Percentiles rank a stretch among this genome's conserved stretches.
These are phyloP conservation scores for Echeveria elegans DNA, from an alignment of 164 flowering plant species.

Conservation along the genomic window DNA sequence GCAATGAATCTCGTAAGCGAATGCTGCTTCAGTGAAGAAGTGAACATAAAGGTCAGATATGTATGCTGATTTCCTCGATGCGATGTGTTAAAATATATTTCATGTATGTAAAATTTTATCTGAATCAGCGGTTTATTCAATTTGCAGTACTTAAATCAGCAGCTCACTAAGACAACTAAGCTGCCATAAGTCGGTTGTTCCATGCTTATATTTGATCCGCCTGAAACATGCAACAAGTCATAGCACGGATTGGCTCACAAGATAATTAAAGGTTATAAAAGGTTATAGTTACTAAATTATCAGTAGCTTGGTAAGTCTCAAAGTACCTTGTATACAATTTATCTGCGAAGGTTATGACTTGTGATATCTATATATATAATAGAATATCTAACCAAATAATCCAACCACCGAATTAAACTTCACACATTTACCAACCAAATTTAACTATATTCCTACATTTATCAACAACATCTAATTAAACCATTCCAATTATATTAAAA, in stretches of 20 bases:
- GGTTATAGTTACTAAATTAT: neutral
- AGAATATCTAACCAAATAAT: too few species aligned
- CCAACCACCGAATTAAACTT: too few species aligned
- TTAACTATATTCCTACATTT: too few species aligned
- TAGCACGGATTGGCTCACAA: neutral
- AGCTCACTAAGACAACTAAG: neutral
- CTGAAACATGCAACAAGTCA: neutral
- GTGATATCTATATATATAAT: too few species aligned
- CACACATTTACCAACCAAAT: too few species aligned
- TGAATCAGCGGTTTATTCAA: neutral
- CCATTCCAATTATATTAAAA: too few species aligned
- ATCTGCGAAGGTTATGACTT: neutral
- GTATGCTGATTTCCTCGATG: neutral
- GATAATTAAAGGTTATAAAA: neutral
- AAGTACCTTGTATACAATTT: too few species aligned
- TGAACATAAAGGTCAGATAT: neutral
- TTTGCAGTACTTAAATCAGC: neutral
- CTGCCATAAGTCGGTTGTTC: neutral
- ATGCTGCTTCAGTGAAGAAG: conserved; percentile 18
- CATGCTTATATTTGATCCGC: neutral
- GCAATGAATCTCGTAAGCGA: conserved; percentile 44
- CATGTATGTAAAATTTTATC: neutral
- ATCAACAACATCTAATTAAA: too few species aligned
- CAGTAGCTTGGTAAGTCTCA: too few species aligned
- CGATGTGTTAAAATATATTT: neutral